Percentiles rank a stretch among this genome's conserved stretches.
These are phyloP conservation scores for Macaranga tanarius DNA, from an alignment of 441 rosid genomes.

Conservation along the genomic window DNA sequence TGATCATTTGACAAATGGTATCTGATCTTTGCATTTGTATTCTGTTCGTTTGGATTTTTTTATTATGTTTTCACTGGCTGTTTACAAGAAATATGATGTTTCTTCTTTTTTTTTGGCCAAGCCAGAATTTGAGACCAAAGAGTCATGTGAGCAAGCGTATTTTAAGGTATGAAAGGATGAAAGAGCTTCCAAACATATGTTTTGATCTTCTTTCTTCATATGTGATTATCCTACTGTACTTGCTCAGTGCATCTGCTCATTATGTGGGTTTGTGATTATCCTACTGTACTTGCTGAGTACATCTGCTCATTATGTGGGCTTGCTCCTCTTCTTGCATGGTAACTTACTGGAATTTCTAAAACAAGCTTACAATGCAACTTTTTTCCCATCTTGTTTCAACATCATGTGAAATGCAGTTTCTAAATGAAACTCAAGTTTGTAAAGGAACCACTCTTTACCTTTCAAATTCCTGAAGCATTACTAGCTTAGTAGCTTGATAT, in stretches of 20 bases:
- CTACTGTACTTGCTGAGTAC: neutral
- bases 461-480: neutral
- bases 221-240: neutral
- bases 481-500: neutral
- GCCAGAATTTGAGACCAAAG: conserved; percentile 74
- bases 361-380: neutral
- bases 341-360: neutral
- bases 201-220: conserved; percentile 6
- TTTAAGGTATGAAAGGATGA: conserved; percentile 56
- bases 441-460: neutral
- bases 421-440: neutral
- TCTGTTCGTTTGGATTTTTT: conserved; percentile 4
- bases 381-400: neutral
- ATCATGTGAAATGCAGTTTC: neutral
- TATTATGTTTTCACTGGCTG: neutral
- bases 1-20: neutral
- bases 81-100: neutral
- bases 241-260: no score
- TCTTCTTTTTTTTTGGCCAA: neutral
- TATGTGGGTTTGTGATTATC: neutral
- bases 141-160: conserved; percentile 84
- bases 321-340: neutral
- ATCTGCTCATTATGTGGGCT: no score
- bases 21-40: neutral
- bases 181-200: neutral